Conservation (phyloP, 2,329 filamentous ascomycete genomes). For the Neonectria sp. region DNA sequence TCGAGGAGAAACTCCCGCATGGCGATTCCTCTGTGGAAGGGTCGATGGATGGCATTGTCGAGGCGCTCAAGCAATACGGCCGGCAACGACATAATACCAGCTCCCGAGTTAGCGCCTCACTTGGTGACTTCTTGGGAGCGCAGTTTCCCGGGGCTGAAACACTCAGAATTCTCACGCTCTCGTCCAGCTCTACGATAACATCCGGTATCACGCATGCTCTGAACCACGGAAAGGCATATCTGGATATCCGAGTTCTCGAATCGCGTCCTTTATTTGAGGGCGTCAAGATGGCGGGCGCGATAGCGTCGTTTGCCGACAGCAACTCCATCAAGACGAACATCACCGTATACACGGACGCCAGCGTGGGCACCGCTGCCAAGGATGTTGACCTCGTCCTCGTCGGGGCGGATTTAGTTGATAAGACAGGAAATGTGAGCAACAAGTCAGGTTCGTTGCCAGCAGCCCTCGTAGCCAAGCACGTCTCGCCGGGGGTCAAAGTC, state of each 20-base stretch:
- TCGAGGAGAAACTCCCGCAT: conserved; percentile 52
- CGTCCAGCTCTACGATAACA: conserved; percentile 74
- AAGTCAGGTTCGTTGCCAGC: conserved; percentile 76
- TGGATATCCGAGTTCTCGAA: conserved; percentile 75
- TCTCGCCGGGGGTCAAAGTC: conserved; percentile 62
- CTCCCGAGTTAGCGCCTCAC: conserved; percentile 52
- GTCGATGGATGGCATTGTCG: conserved; percentile 37
- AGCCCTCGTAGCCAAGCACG: conserved; percentile 67
- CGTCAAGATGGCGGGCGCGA: conserved; percentile 65
- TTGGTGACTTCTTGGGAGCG: conserved; percentile 52
- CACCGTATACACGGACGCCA: conserved; percentile 72
- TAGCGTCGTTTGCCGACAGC: conserved; percentile 58
- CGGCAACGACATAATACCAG: conserved; percentile 44
- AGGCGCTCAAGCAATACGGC: conserved; percentile 37
- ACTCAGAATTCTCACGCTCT: conserved; percentile 72
- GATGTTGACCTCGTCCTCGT: conserved; percentile 72
- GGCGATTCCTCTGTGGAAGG: conserved; percentile 13
- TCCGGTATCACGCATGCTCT: conserved; percentile 62
- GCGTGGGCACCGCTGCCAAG: conserved; percentile 66
- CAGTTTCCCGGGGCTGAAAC: conserved; percentile 38
- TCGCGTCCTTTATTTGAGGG: conserved; percentile 79
- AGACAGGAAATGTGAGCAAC: conserved; percentile 73
- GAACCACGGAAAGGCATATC: conserved; percentile 48
- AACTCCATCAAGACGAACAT: conserved; percentile 55
- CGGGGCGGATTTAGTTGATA: conserved; percentile 75